A percentile compares a stretch with the other conserved stretches of the same genome.
Evolutionary conservation across 139 green algal species (phyloP).

Genomic region (Asterochloris sp.): DNA sequence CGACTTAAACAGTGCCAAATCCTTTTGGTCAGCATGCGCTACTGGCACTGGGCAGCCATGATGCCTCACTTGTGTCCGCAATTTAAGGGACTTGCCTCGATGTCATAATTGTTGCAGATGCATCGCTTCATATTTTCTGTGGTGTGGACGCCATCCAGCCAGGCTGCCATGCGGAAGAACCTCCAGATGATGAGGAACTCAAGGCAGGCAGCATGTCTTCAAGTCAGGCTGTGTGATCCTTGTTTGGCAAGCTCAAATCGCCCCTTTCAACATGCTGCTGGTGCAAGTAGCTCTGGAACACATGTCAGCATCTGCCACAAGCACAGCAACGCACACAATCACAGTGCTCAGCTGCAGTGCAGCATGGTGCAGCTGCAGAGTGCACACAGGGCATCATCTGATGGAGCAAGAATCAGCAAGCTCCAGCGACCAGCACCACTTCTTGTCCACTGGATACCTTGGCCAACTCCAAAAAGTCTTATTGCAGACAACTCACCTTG

Average conservation of each 20-base stretch:
- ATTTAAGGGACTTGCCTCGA: conserved; percentile 52
- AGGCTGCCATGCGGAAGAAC: conserved; percentile 66
- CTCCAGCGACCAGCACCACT: not conserved
- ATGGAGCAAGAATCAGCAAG: too few species aligned
- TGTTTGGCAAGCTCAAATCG: not conserved
- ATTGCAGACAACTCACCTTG: conserved; percentile 50
- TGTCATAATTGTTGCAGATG: conserved; percentile 93
- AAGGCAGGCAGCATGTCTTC: not conserved
- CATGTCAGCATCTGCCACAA: too few species aligned
- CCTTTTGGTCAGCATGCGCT: too few species aligned
- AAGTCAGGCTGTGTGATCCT: not conserved
- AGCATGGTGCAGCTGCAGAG: not conserved
- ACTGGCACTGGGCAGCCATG: not conserved
- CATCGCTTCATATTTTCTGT: conserved; percentile 94
- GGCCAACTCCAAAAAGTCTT: too few species aligned
- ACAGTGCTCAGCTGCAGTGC: not conserved
- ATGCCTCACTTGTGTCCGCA: too few species aligned
- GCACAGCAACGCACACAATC: too few species aligned
- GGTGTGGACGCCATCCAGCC: conserved; percentile 75
- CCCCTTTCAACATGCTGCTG: too few species aligned
- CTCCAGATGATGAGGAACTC: conserved; percentile 77
- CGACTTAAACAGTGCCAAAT: too few species aligned
- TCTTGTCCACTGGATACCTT: not conserved
- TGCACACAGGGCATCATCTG: too few species aligned
- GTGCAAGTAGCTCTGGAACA: too few species aligned